Evolutionary conservation across 805 yeast genomes (phyloP).

Genomic region (Lipomyces mesembrius): DNA sequence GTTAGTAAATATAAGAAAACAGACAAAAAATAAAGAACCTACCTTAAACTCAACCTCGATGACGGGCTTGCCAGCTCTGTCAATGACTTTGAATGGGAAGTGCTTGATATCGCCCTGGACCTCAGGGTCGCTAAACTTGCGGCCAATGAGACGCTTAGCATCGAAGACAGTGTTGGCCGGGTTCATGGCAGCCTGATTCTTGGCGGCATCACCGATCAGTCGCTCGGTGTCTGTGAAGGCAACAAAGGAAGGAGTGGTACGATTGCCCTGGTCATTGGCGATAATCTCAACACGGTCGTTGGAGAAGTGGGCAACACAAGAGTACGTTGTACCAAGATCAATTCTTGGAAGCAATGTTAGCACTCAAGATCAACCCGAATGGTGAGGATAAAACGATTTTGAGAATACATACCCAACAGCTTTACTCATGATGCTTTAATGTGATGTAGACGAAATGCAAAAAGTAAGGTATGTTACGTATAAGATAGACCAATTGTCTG

Average conservation of each 20-base stretch:
- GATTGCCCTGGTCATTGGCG: constrained; percentile 98
- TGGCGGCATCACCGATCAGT: constrained; percentile 96
- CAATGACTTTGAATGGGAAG: constrained; percentile 82
- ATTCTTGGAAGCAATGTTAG: constrained; percentile 55
- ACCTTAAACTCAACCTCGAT: constrained; percentile 80
- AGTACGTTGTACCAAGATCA: constrained; percentile 96
- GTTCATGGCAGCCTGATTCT: constrained; percentile 98
- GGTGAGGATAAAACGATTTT: background rate
- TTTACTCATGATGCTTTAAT: constrained; percentile 51
- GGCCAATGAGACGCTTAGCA: constrained; percentile 92
- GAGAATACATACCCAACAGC: constrained; percentile 49
- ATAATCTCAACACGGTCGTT: constrained; percentile 91
- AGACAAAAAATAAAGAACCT: background rate
- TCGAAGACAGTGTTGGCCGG: constrained; percentile 93
- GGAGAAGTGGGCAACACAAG: constrained; percentile 89
- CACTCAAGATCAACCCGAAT: background rate
- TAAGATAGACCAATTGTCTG: constrained; percentile 7
- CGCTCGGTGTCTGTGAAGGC: constrained; percentile 96
- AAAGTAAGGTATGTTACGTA: background rate
- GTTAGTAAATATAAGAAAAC: background rate
- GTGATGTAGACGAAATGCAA: constrained; percentile 11
- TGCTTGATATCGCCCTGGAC: constrained; percentile 82
- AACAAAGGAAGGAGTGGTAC: constrained; percentile 96
- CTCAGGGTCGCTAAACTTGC: constrained; percentile 76
- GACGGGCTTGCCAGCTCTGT: constrained; percentile 82